phyloP scores from a whole-genome alignment of 306 rosid genomes.

The Senna tora region DNA sequence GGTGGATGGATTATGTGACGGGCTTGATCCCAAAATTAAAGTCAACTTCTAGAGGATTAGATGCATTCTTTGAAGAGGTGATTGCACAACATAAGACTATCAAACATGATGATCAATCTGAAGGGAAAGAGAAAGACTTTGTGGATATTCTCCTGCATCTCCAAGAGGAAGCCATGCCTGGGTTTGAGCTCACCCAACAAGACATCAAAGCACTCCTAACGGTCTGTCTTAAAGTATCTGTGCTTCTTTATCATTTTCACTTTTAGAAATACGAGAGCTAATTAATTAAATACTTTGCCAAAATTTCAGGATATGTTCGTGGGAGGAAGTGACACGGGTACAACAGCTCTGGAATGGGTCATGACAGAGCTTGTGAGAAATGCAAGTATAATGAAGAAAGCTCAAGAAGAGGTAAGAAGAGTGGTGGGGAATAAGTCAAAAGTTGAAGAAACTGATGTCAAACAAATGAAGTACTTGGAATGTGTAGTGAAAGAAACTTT shows the following conservation, averaged over 20 bases:
- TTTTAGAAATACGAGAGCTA: too few relatives aligned
- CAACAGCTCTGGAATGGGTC: slow-evolving; percentile 13
- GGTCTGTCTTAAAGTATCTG: slow-evolving; percentile 17
- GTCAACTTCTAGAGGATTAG: slow-evolving; percentile 9
- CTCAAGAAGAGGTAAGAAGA: slow-evolving; percentile 51
- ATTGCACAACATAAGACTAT: slow-evolving; percentile 34
- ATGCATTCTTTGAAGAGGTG: slow-evolving; percentile 37
- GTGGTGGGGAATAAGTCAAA: slow-evolving; percentile 13
- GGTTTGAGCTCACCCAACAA: slow-evolving; percentile 27
- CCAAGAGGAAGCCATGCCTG: slow-evolving; percentile 29
- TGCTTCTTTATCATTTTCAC: too few relatives aligned
- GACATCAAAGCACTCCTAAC: slow-evolving; percentile 33
- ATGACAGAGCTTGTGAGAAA: slow-evolving; percentile 4
- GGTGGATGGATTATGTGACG: slow-evolving; percentile 49
- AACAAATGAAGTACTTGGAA: slow-evolving; percentile 48
- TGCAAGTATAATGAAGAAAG: slow-evolving; percentile 28
- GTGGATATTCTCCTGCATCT: slow-evolving; percentile 45
- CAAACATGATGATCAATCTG: neutral
- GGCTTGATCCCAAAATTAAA: slow-evolving; percentile 30
- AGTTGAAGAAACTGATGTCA: slow-evolving; percentile 38
- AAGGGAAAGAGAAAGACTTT: slow-evolving; percentile 30
- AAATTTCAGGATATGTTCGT: slow-evolving; percentile 26
- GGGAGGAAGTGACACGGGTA: slow-evolving; percentile 23
- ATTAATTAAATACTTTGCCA: too few relatives aligned
- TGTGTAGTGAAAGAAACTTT: slow-evolving; percentile 39